These are phyloP conservation scores for Cyclotella choctawhatcheeana DNA, from an alignment of 108 stramenopile species.

Conservation along the genomic window DNA sequence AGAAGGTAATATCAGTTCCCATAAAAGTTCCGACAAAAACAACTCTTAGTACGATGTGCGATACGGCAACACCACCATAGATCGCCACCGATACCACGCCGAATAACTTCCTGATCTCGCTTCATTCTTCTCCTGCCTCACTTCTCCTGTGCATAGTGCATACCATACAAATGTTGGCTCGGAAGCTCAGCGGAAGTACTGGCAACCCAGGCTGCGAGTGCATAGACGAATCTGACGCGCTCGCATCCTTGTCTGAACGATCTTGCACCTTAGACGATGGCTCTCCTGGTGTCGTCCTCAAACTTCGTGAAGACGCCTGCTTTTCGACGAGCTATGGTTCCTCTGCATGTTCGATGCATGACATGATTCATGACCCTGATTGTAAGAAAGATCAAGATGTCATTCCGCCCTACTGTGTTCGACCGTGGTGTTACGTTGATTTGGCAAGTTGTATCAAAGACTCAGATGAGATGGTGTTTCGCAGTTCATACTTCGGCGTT, in stretches of 20 bases:
- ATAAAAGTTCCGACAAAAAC: too few relatives aligned
- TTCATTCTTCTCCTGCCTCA: too few relatives aligned
- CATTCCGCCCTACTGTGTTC: conserved; percentile 6
- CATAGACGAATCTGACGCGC: not conserved
- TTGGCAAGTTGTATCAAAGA: not conserved
- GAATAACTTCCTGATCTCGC: too few relatives aligned
- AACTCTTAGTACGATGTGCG: too few relatives aligned
- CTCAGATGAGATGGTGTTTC: not conserved
- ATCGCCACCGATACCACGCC: too few relatives aligned
- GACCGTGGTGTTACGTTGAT: conserved; percentile 27
- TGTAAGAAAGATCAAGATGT: not conserved
- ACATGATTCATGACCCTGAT: not conserved
- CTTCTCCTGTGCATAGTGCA: too few relatives aligned
- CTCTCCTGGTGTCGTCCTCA: not conserved
- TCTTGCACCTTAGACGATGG: not conserved
- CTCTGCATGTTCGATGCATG: not conserved
- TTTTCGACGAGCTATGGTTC: not conserved
- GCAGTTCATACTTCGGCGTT: not conserved
- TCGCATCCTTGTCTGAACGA: not conserved
- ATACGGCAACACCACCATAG: too few relatives aligned
- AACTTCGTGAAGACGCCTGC: not conserved
- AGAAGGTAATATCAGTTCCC: too few relatives aligned
- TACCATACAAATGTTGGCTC: too few relatives aligned
- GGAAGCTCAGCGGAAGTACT: too few relatives aligned
- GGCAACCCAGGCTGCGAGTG: not conserved